Conservation (phyloP, 169 alveolate genomes). For the Plasmodium fragile region DNA sequence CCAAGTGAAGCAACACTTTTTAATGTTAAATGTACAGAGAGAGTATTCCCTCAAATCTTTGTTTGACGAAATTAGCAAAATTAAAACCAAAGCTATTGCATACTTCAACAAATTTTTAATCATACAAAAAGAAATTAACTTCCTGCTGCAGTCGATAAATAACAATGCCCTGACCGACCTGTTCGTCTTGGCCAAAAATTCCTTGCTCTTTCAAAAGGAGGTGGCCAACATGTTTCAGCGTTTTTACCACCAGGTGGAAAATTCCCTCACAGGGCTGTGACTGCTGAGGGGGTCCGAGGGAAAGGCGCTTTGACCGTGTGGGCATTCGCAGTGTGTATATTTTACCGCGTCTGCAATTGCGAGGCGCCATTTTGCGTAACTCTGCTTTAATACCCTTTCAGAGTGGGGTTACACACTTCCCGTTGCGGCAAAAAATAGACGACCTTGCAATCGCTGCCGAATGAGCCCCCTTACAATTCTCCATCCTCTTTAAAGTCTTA, state of each 20-base stretch:
- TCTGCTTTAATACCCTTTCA: not conserved
- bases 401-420: not conserved
- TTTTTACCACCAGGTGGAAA: constrained; percentile 26
- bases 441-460: not conserved
- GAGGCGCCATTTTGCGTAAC: not conserved
- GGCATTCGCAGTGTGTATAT: not conserved
- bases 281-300: not conserved
- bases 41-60: constrained; percentile 15
- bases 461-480: not conserved
- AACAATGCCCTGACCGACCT: constrained; percentile 42
- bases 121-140: constrained; percentile 46
- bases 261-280: constrained; percentile 6
- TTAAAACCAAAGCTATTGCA: constrained; percentile 12
- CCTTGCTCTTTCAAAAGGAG: constrained; percentile 28
- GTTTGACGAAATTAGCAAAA: constrained; percentile 23
- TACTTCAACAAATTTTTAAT: constrained; percentile 28
- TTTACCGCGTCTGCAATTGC: not conserved
- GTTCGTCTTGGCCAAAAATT: constrained; percentile 33
- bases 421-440: not conserved
- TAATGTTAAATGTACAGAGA: constrained; percentile 30
- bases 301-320: not conserved
- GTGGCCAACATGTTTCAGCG: constrained; percentile 34
- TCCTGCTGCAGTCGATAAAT: constrained; percentile 12
- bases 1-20: constrained; percentile 29
- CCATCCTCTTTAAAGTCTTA: not conserved